Evolutionary conservation across 2,329 filamentous ascomycete species (phyloP), one percentile per base, ranked within the genome.

Genomic region (Cytospora piceae): DNA sequence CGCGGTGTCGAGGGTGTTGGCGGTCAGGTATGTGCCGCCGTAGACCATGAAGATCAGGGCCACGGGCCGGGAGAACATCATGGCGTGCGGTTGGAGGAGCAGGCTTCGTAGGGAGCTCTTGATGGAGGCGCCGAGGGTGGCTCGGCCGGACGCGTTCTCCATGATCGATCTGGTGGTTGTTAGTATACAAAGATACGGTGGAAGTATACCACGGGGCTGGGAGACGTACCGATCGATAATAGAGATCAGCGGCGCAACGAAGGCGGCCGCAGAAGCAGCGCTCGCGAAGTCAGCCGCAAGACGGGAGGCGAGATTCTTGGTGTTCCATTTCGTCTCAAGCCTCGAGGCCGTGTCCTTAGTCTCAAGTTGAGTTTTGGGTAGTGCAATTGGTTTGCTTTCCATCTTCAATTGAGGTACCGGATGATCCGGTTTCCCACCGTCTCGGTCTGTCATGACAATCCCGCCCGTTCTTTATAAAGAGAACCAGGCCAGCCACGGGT

Each of bases 1-100:
- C 57, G 87, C 77, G 0, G 94, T 97, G 80, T 98, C 94, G 74
- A 97, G 87, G 15, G 85, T 79, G 80, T 97, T 97, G 69, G 94
- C 94, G 0, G 92, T 93, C 15, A 95, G 80, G 80, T 97, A 97
- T 66, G 94, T 98, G 70, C 91, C 90, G 68, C 89, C 91, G 82
- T 97, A 98, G 53, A 96, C 82, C 77, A 86, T 81, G 78, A 87
- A 84, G 74, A 93, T 89, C 70, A 93, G 83, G 55, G 80, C 86
- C 72, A 90, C 90, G 0, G 90, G 90, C 66, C 85, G 86, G 58
- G 87, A 87, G 74, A 87, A 77, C 69, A 93, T 72, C 72, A 90
- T 81, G 29, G 77, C 72, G 66, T 88, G 87, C 0, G 90, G 90
- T 11, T 81, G 83, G n/a, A 81, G 70, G 65, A 90, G 57, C 60